A percentile compares a stretch with the other conserved stretches of the same genome.
phyloP scores from a whole-genome alignment of 306 rosid species.

The Citrullus mucosospermus region DNA sequence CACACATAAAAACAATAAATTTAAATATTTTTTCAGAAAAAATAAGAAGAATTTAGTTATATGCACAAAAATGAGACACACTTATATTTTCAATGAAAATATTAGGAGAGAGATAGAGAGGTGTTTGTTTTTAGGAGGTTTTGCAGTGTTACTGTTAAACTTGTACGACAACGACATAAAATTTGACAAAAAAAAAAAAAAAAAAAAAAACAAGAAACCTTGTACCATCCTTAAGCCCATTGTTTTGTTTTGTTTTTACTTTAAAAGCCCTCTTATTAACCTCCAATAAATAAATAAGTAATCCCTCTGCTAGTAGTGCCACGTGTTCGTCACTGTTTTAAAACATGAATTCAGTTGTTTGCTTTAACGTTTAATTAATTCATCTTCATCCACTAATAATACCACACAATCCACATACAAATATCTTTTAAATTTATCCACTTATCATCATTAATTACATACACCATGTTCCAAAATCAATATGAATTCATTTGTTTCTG shows the following conservation, averaged over 20 bases:
- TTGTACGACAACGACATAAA: constrained; percentile 11
- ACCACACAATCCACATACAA: not conserved
- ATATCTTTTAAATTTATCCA: not conserved
- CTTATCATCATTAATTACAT: not conserved
- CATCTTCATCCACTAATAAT: not conserved
- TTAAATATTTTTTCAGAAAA: too few species aligned
- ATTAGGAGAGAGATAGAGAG: not conserved
- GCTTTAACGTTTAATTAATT: not conserved
- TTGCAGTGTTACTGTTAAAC: not conserved
- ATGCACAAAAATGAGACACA: too few species aligned
- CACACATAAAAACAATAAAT: too few species aligned
- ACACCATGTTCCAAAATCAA: not conserved
- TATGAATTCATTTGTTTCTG: not conserved
- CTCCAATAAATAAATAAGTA: too few species aligned
- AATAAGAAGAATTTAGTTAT: too few species aligned
- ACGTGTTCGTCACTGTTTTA: not conserved
- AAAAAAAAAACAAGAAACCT: not conserved
- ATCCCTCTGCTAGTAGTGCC: not conserved
- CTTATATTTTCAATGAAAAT: too few species aligned
- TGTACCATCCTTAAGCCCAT: constrained; percentile 7
- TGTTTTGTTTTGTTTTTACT: not conserved
- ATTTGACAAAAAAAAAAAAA: constrained; percentile 3
- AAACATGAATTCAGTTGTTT: not conserved
- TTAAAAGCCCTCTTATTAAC: not conserved
- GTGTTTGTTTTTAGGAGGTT: not conserved